Percentiles rank a stretch among this genome's conserved stretches.
Conservation (phyloP, 2,329 filamentous ascomycete genomes). For the Whalleya microplaca region DNA sequence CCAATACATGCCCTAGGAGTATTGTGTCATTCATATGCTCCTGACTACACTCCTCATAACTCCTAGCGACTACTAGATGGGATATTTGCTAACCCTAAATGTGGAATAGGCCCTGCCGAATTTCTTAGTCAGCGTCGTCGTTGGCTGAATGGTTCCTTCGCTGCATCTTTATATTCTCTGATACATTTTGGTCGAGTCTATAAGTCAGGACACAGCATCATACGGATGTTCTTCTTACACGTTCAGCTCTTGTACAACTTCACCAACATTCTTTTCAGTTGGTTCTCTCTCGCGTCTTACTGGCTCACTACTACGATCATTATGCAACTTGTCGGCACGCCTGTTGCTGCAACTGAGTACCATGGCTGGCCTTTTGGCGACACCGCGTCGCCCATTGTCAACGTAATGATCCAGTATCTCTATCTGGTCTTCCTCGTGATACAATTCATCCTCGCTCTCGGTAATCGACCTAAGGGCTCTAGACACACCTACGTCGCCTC, state of each 20-base stretch:
- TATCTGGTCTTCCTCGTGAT: slow-evolving; percentile 86
- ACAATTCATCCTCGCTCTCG: slow-evolving; percentile 91
- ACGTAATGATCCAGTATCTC: slow-evolving; percentile 82
- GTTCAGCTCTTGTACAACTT: slow-evolving; percentile 88
- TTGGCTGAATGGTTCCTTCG: slow-evolving; percentile 97
- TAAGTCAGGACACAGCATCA: slow-evolving; percentile 86
- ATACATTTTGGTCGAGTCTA: slow-evolving; percentile 98
- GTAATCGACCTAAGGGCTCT: slow-evolving; percentile 92
- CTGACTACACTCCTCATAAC: background rate
- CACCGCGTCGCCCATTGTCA: slow-evolving; percentile 80
- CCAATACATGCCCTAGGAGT: background rate
- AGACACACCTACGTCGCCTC: slow-evolving; percentile 87
- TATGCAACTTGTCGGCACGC: slow-evolving; percentile 85
- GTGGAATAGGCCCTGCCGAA: slow-evolving; percentile 70
- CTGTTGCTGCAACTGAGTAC: slow-evolving; percentile 43
- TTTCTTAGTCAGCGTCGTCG: slow-evolving; percentile 95
- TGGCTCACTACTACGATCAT: slow-evolving; percentile 93
- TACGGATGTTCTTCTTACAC: slow-evolving; percentile 97
- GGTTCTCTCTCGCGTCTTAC: slow-evolving; percentile 86
- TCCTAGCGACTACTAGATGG: background rate
- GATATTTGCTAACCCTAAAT: background rate
- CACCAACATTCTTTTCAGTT: slow-evolving; percentile 66
- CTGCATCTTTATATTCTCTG: slow-evolving; percentile 88
- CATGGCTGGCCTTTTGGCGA: slow-evolving; percentile 87
- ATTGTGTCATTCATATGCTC: background rate